A percentile compares a stretch with the other conserved stretches of the same genome.
phyloP scores from a whole-genome alignment of 1,284 basidiomycete species.

The Trichosporon sp. region DNA sequence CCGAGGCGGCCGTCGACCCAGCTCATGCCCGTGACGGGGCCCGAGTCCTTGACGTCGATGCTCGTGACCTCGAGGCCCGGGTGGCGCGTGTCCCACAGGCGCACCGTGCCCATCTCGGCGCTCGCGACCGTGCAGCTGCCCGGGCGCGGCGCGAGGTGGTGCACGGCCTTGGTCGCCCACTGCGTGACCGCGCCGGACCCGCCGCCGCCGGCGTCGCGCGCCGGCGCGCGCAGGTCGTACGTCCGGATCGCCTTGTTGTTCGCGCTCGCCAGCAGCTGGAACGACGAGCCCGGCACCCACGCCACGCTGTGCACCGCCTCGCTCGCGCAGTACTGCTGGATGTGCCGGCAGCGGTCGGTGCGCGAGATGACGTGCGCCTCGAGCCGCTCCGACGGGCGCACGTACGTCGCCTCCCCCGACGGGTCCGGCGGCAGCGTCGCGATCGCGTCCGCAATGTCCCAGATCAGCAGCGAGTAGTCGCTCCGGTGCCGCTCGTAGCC shows the following conservation, averaged over 20 bases:
- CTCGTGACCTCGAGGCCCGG: constrained; percentile 31
- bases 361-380: constrained; percentile 13
- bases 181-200: constrained; percentile 17
- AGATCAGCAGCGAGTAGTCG: constrained; percentile 46
- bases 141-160: constrained; percentile 28
- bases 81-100: constrained; percentile 44
- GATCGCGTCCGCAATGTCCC: constrained; percentile 44
- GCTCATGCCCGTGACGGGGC: constrained; percentile 26
- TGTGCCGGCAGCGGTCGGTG: constrained; percentile 25
- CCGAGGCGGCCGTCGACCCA: constrained; percentile 38
- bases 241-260: constrained; percentile 39
- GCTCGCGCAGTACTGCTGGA: constrained; percentile 45
- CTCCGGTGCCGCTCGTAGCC: constrained; percentile 46
- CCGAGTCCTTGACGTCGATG: constrained; percentile 30
- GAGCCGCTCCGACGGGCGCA: constrained; percentile 10
- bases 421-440: constrained; percentile 20
- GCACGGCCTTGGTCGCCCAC: constrained; percentile 40
- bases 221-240: constrained; percentile 38
- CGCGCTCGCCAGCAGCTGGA: constrained; percentile 35
- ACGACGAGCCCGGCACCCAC: constrained; percentile 23
- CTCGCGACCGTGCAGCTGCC: constrained; percentile 20
- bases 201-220: constrained; percentile 5
- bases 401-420: constrained; percentile 11
- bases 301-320: constrained; percentile 42
- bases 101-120: constrained; percentile 27